Base-by-base conservation (phyloP, 495 filamentous ascomycete genomes). In the Aspergillus leporis region DNA sequence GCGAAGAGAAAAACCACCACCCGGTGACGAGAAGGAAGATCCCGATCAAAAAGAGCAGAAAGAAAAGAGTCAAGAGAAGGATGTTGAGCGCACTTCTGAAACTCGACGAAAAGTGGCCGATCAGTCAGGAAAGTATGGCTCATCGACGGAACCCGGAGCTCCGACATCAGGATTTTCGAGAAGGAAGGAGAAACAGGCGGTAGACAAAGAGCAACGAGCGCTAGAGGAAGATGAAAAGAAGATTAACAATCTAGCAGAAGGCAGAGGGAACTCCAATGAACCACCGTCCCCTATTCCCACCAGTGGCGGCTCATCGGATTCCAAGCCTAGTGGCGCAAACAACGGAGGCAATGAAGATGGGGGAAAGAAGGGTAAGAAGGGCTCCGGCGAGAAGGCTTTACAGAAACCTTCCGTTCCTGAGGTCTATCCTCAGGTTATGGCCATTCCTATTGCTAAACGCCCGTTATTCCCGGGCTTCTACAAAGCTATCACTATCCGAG, bases 401-500 rank as follows among this genome's bases (percentile, higher is more conserved):
- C 84, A 90, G 67, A 98, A 97, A 74, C 89, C 92, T 4, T 81
- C 86, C 0, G 87, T 97, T 5, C 95, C 95, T 21, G 95, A 97
- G 50, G 87, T 97, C 38, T 99, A 99, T 70, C 94, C 95, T 21
- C 93, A 98, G 68, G 92, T 99, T 50, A 92, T 99, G 89, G 95
- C 95, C 0, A 93, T 99, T 55, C 94, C 95, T n/a, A 97, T 99
- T 64, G 89, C 90, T 5, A 93, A 94, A 75, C 84, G 95, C 48
- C 95, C 94, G 23, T 76, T 99, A 2, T 99, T 97, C 74, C 95
- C 95, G 0, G 95, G 95, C 0, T 99, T 97, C 75, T 99, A 99
- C 77, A 99, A 99, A 71, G 93, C 95, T 3, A 90, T 99, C 59
- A 98, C 94, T 5, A 92, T 99, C 53, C 87, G 88, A 61, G 91